Conservation (phyloP, 441 rosid species). For the Populus trichocarpa region DNA sequence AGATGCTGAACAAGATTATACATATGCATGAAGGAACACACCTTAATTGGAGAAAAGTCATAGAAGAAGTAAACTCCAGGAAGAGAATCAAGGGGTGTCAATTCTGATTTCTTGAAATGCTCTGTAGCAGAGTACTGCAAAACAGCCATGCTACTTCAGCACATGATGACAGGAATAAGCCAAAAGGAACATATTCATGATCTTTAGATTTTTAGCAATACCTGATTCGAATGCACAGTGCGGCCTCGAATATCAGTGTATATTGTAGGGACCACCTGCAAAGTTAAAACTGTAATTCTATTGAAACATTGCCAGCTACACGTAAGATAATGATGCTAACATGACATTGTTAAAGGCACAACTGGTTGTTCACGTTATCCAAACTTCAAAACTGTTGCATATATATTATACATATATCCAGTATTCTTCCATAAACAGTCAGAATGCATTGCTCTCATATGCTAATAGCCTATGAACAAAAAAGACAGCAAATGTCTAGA, state of each 20-base stretch:
- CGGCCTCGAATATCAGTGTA: constrained; percentile 72
- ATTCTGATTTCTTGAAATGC: constrained; percentile 62
- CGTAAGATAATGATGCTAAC: no score
- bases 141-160: constrained; percentile 2
- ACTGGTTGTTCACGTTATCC: no score
- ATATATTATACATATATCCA: no score
- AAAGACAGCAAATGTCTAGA: no score
- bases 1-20: not conserved
- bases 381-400: no score
- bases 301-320: not conserved
- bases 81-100: constrained; percentile 44
- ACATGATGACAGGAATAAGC: constrained; percentile 11
- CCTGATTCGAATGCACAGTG: constrained; percentile 93
- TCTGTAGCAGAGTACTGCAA: constrained; percentile 90
- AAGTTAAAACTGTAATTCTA: constrained; percentile 1
- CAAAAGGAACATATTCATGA: not conserved
- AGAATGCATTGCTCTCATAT: no score
- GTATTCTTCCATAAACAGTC: no score
- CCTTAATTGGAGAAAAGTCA: constrained; percentile 98
- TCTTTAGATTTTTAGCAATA: constrained; percentile 14
- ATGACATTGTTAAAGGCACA: no score
- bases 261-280: constrained; percentile 88
- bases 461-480: no score
- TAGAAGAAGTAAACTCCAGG: constrained; percentile 96
- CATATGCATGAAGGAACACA: constrained; percentile 18